Evolutionary conservation across 495 filamentous ascomycete species (phyloP), one percentile per base, ranked within the genome.

Genomic region (Aeminium ludgeri): DNA sequence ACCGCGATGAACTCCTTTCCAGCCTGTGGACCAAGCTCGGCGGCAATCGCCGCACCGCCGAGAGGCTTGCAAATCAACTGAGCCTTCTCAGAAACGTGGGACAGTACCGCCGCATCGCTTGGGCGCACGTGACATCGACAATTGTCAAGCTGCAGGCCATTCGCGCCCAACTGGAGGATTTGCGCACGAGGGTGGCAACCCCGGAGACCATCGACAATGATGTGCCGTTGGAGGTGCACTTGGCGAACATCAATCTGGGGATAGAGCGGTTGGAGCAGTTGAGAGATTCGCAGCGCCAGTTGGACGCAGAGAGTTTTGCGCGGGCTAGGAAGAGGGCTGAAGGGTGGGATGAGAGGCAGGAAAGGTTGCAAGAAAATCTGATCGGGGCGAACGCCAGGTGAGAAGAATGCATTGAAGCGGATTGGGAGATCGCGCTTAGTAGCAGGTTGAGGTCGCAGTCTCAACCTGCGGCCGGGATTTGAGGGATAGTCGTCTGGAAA

Each of bases 11-110:
- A 41, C 65, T 80, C 8, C 62, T 80, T 23, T 66, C 65, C 40
- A 58, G 69, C 16, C 58, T 85, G 7, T 85, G 81, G 79, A 77
- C 76, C 3, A 65, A 74, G 43, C 61, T 85, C 16, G 80, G 80
- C 25, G 75, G 66, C 30, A 82, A 83, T 50, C 55, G 59, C 19
- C 50, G 54, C 15, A 63, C 62, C 17, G 54, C 74, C 2, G 59
- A 63, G n/a, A 74, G 71, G 44, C 68, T 73, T 40, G 62, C 72
- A 20, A 52, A 55, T 18, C 73, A 81, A 49, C 54, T 81, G 10
- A 46, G 52, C 13, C 64, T 84, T 2, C 60, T 86, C 6, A 38
- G 53, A 3, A 60, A 76, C 45, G 72, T 85, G 18, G 61, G 65
- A 4, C 36, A 46, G 7, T 80, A 83, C 55, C 64, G 78, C 10